Evolutionary conservation across 108 stramenopile species (phyloP).

Genomic region (Cyclostephanos invisitatus): DNA sequence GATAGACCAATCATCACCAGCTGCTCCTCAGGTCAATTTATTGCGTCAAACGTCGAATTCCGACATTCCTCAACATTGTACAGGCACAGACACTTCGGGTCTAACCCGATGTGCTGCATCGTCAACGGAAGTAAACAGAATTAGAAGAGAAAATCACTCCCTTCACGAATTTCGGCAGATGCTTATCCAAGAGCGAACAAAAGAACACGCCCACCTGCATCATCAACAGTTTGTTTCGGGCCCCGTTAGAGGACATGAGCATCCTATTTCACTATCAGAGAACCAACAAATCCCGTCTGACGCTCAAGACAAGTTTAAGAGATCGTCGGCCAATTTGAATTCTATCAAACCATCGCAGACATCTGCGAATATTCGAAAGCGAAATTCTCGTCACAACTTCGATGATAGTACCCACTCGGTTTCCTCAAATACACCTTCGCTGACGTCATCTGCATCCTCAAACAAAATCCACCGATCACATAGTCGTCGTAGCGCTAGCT

Average conservation of each 20-base stretch:
- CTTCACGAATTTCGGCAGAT: conserved; percentile 24
- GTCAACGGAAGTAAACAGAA: conserved; percentile 26
- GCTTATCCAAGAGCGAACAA: conserved; percentile 24
- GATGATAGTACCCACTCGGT: neutral
- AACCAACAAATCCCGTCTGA: neutral
- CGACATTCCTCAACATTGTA: neutral
- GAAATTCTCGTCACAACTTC: neutral
- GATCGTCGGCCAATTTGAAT: neutral
- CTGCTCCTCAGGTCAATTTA: neutral
- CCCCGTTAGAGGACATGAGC: neutral
- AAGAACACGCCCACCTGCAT: conserved; percentile 14
- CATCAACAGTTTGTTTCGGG: neutral
- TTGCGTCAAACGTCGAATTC: neutral
- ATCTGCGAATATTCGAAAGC: conserved; percentile 8
- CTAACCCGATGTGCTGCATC: conserved; percentile 18
- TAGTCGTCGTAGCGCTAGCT: conserved; percentile 3
- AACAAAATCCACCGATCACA: conserved; percentile 18
- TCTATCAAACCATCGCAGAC: neutral
- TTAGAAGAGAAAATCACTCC: conserved; percentile 26
- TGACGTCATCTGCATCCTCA: conserved; percentile 12
- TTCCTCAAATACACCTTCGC: conserved; percentile 1
- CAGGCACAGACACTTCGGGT: neutral
- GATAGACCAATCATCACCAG: neutral
- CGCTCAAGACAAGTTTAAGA: neutral
- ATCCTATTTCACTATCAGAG: neutral